phyloP scores from a whole-genome alignment of 257 asterid genomes.

The Fraxinus anomala region DNA sequence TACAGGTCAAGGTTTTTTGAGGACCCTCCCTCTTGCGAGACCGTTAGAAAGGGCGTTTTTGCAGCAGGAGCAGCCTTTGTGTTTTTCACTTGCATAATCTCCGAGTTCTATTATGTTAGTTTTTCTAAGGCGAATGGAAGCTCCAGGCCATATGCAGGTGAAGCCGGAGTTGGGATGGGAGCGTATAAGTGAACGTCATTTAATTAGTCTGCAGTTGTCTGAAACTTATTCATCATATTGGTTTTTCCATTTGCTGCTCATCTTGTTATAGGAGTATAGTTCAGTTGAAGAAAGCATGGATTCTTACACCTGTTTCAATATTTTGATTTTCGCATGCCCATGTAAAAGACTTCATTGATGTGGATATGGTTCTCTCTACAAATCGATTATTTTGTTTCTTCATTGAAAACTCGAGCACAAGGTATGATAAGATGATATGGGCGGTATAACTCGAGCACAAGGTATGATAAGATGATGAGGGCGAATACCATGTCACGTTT shows the following conservation, averaged over 20 bases:
- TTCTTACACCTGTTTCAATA: constrained; percentile 1
- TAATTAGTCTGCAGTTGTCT: constrained; percentile 1
- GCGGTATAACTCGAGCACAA: not conserved
- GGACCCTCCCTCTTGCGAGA: constrained; percentile 73
- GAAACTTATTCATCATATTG: constrained; percentile 18
- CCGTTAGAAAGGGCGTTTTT: constrained; percentile 84
- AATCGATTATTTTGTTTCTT: not conserved
- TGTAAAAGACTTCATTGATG: constrained; percentile 16
- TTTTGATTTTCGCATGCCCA: constrained; percentile 24
- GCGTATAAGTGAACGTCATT: constrained; percentile 51
- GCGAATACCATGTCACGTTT: no score
- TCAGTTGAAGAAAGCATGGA: constrained; percentile 30
- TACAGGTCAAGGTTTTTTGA: constrained; percentile 49
- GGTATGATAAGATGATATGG: not conserved
- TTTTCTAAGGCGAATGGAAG: constrained; percentile 59
- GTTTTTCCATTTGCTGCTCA: constrained; percentile 15
- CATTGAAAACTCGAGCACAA: not conserved
- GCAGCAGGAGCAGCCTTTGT: constrained; percentile 92
- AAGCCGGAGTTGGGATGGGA: constrained; percentile 72
- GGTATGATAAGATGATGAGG: not conserved
- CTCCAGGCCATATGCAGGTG: constrained; percentile 49
- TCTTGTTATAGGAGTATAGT: constrained; percentile 29
- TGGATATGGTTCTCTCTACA: not conserved
- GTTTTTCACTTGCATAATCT: constrained; percentile 65
- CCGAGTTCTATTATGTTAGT: constrained; percentile 66